These are phyloP conservation scores for Fusarium avenaceum DNA, from an alignment of 2,329 filamentous ascomycete genomes.

Conservation along the genomic window DNA sequence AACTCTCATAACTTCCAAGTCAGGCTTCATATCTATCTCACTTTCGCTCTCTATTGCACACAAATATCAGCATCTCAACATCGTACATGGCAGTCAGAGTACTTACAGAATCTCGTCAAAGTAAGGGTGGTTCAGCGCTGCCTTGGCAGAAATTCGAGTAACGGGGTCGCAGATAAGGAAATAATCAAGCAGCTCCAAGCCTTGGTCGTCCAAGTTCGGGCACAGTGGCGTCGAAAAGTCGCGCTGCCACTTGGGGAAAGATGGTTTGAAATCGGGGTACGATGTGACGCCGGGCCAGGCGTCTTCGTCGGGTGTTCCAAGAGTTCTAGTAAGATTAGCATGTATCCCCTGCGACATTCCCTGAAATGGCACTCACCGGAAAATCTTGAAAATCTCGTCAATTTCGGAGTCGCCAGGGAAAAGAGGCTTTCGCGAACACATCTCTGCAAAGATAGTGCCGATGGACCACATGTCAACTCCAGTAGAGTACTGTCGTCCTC, in stretches of 20 bases:
- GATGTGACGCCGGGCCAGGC: slow-evolving; percentile 92
- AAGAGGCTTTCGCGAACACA: slow-evolving; percentile 92
- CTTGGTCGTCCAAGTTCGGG: slow-evolving; percentile 78
- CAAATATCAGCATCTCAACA: rapidly evolving
- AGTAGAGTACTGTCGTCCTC: slow-evolving; percentile 91
- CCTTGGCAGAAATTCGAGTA: slow-evolving; percentile 88
- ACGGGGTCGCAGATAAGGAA: slow-evolving; percentile 91
- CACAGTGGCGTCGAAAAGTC: slow-evolving; percentile 76
- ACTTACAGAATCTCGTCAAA: slow-evolving; percentile 64
- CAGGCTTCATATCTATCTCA: not conserved
- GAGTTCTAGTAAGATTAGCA: slow-evolving; percentile 63
- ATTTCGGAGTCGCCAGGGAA: slow-evolving; percentile 88
- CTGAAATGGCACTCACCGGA: slow-evolving; percentile 70
- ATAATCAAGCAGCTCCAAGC: slow-evolving; percentile 75
- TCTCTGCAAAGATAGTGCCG: slow-evolving; percentile 94
- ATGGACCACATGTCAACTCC: slow-evolving; percentile 97
- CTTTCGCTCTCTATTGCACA: slow-evolving; percentile 3
- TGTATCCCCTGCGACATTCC: not conserved
- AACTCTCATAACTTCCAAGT: not conserved
- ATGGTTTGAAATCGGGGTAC: slow-evolving; percentile 92
- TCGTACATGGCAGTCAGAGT: rapidly evolving
- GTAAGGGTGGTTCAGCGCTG: slow-evolving; percentile 86
- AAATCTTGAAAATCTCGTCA: slow-evolving; percentile 66
- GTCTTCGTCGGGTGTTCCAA: slow-evolving; percentile 86
- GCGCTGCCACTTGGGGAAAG: slow-evolving; percentile 91